Percentiles rank a stretch among this genome's conserved stretches.
phyloP scores from a whole-genome alignment of 805 yeast species.

The Yueomyces sinensis region DNA sequence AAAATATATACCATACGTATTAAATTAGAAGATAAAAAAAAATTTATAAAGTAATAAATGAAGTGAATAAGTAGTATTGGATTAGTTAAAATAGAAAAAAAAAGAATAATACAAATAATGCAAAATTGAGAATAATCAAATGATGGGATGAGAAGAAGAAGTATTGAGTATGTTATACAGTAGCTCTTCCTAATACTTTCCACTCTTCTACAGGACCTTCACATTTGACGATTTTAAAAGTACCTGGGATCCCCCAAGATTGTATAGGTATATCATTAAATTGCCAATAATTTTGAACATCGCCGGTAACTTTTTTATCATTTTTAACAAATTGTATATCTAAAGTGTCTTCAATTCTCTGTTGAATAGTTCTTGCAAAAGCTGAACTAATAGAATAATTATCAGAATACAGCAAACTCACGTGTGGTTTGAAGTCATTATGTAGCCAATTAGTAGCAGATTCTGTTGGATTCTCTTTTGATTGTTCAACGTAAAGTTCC shows the following conservation, averaged over 20 bases:
- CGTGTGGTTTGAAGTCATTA: constrained; percentile 54
- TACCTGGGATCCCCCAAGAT: constrained; percentile 56
- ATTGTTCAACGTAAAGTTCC: constrained; percentile 35
- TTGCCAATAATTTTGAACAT: constrained; percentile 13
- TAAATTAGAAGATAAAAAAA: too few species aligned
- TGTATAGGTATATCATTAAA: constrained; percentile 8
- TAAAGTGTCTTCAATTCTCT: constrained; percentile 52
- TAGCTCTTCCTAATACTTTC: constrained; percentile 43
- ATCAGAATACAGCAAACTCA: constrained; percentile 57
- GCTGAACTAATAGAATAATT: constrained; percentile 57
- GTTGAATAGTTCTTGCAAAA: constrained; percentile 44
- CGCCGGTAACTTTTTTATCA: constrained; percentile 3
- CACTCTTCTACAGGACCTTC: constrained; percentile 63
- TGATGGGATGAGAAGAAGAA: too few species aligned
- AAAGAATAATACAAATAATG: too few species aligned
- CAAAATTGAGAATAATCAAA: too few species aligned
- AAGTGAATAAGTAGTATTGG: too few species aligned
- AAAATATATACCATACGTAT: too few species aligned
- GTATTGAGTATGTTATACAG: too few species aligned
- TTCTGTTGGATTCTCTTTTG: constrained; percentile 11
- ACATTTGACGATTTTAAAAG: constrained; percentile 48
- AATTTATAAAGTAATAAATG: too few species aligned
- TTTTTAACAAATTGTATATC: constrained; percentile 24
- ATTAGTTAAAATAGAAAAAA: too few species aligned
- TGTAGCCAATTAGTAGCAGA: constrained; percentile 33